Evolutionary conservation across 2,329 filamentous ascomycete genomes (phyloP).

Genomic region (Colletotrichum cordylinicola): DNA sequence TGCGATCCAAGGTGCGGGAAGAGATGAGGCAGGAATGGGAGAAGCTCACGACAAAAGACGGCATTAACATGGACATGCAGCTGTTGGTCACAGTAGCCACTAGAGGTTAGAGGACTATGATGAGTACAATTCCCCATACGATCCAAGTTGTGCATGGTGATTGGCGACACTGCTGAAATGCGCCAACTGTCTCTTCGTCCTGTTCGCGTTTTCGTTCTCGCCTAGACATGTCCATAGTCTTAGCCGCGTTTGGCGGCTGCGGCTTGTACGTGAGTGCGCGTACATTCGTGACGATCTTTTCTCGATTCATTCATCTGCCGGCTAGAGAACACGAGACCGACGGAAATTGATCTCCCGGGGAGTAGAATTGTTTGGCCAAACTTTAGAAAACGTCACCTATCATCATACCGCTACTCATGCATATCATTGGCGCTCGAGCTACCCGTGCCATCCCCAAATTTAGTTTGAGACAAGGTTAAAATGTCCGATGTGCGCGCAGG

Average conservation of each 20-base stretch:
- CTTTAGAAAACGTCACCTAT: background rate
- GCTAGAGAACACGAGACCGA: background rate
- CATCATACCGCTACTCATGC: background rate
- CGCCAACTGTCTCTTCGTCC: background rate
- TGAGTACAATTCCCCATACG: too few relatives aligned
- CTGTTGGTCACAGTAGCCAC: background rate
- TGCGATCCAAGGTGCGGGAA: background rate
- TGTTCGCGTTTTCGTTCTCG: background rate
- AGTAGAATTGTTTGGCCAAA: background rate
- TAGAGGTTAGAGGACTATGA: background rate
- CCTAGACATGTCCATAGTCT: background rate
- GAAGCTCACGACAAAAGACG: background rate
- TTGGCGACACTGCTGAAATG: background rate
- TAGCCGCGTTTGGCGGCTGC: background rate
- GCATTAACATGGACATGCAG: slow-evolving; percentile 1
- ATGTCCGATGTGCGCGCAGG: background rate
- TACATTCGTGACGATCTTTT: background rate
- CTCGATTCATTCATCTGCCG: background rate
- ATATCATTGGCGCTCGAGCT: background rate
- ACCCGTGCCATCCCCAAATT: background rate
- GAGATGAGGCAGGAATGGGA: slow-evolving; percentile 8
- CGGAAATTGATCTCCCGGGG: background rate
- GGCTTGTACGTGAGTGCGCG: background rate
- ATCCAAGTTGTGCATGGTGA: background rate
- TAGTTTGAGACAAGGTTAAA: background rate